These are phyloP conservation scores for Theileria orientalis DNA, from an alignment of 169 alveolate species.

Conservation along the genomic window DNA sequence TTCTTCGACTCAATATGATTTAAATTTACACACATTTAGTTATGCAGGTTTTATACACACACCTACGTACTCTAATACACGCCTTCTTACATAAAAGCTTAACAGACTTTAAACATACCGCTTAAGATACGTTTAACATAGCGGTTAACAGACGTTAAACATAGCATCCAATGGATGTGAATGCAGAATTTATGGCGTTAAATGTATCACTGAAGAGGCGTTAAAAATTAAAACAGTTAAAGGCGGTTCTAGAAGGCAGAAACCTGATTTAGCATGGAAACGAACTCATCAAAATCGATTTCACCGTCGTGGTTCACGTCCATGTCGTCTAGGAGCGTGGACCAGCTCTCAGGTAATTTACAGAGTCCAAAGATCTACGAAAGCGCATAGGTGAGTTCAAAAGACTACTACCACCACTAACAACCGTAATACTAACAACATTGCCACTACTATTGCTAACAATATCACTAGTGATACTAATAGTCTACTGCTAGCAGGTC, in stretches of 20 bases:
- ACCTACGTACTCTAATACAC: too few relatives aligned
- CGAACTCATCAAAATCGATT: constrained; percentile 79
- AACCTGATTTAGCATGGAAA: constrained; percentile 71
- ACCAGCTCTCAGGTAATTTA: constrained; percentile 66
- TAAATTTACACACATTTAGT: background rate
- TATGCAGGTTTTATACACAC: background rate
- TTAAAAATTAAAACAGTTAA: background rate
- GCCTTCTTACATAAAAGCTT: too few relatives aligned
- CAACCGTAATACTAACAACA: background rate
- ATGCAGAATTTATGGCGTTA: too few relatives aligned
- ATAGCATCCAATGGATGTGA: too few relatives aligned
- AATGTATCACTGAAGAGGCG: too few relatives aligned
- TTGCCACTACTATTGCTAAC: background rate
- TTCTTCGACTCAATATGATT: constrained; percentile 17
- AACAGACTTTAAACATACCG: too few relatives aligned
- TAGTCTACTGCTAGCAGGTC: background rate
- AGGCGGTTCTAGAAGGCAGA: background rate
- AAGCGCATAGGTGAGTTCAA: background rate
- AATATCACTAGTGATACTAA: background rate
- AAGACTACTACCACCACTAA: background rate
- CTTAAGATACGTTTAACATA: too few relatives aligned
- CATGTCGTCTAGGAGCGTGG: constrained; percentile 66
- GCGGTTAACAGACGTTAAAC: too few relatives aligned
- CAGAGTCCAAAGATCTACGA: constrained; percentile 71
- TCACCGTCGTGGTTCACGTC: constrained; percentile 75